Evolutionary conservation across 495 filamentous ascomycete species (phyloP).

Genomic region (Trypethelium eluteriae): DNA sequence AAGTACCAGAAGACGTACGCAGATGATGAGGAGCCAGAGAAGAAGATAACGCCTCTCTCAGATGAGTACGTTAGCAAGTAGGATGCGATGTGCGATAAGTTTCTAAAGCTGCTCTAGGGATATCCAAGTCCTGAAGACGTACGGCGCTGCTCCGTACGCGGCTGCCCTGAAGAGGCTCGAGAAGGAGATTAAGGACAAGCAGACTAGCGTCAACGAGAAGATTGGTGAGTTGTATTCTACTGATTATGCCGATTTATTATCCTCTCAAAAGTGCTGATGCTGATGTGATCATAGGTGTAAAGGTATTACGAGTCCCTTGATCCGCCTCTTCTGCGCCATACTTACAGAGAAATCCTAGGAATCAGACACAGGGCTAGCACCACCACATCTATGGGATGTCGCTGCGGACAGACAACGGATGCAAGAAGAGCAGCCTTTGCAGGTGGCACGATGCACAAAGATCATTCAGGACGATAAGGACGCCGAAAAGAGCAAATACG

Average conservation of each 20-base stretch:
- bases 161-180: constrained; percentile 89
- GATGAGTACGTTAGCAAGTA: constrained; percentile 66
- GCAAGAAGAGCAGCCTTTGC: constrained; percentile 94
- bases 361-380: constrained; percentile 95
- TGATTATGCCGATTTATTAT: background rate
- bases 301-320: constrained; percentile 38
- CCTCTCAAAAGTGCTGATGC: background rate
- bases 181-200: constrained; percentile 96
- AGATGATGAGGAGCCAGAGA: constrained; percentile 94
- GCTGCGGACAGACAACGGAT: constrained; percentile 96
- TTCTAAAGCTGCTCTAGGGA: constrained; percentile 53
- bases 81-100: background rate
- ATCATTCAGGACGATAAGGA: constrained; percentile 98
- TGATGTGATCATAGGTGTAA: constrained; percentile 42
- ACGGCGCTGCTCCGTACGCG: constrained; percentile 93
- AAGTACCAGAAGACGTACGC: constrained; percentile 95
- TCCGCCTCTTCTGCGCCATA: constrained; percentile 42
- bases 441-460: constrained; percentile 97
- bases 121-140: constrained; percentile 98
- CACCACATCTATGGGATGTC: constrained; percentile 97
- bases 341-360: constrained; percentile 48
- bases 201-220: constrained; percentile 95
- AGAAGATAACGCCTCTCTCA: constrained; percentile 94
- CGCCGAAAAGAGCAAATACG: constrained; percentile 97
- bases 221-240: constrained; percentile 49